Evolutionary conservation across 2,329 filamentous ascomycete species (phyloP).

Genomic region (Curvularia sp.): DNA sequence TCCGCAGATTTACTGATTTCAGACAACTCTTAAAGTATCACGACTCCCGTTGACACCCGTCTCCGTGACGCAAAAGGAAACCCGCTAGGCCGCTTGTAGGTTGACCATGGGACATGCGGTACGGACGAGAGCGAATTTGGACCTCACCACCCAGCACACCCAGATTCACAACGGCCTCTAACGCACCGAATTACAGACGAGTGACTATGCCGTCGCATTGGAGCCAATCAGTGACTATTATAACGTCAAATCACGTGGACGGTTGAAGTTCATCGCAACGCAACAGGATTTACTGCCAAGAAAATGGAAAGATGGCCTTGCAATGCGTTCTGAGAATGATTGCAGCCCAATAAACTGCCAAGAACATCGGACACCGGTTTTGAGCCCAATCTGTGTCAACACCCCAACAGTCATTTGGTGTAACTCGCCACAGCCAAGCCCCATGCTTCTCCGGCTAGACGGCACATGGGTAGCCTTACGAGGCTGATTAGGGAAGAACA

Average conservation of each 20-base stretch:
- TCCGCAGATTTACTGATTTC: neutral
- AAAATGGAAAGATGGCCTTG: neutral
- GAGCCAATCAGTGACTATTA: neutral
- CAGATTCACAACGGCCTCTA: neutral
- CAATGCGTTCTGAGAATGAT: neutral
- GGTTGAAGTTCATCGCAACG: neutral
- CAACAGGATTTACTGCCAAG: neutral
- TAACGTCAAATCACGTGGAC: neutral
- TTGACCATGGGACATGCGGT: neutral
- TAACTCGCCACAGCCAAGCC: neutral
- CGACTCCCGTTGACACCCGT: neutral
- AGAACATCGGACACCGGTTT: neutral
- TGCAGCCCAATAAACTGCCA: neutral
- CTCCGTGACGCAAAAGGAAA: neutral
- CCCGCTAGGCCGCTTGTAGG: neutral
- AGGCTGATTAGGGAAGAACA: neutral
- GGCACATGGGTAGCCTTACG: constrained; percentile 5
- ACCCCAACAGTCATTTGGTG: neutral
- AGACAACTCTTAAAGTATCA: neutral
- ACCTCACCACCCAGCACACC: neutral
- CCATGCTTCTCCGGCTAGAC: neutral
- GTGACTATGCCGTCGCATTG: too few species aligned
- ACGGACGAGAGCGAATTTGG: neutral
- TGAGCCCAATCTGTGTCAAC: neutral
- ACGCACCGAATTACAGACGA: neutral